Conservation (phyloP, 2,329 filamentous ascomycete species). For the Arthrinium phaeospermum region DNA sequence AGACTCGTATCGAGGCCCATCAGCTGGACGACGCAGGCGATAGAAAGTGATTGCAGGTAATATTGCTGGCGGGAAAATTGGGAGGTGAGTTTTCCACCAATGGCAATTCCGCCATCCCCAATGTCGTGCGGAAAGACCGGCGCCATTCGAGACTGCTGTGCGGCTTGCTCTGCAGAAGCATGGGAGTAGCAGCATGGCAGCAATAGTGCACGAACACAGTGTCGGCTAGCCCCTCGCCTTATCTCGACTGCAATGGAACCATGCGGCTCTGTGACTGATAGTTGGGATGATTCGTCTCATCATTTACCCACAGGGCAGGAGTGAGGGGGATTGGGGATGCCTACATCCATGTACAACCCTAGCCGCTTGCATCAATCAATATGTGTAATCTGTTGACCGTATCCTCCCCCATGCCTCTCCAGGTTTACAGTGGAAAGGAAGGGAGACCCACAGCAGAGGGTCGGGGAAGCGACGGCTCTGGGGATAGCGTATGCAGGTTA, state of each 20-base stretch:
- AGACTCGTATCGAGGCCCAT: not conserved
- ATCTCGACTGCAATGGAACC: slow-evolving; percentile 3
- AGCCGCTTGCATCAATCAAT: not conserved
- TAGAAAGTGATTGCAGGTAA: not conserved
- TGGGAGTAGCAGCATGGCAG: not conserved
- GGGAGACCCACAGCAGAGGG: not conserved
- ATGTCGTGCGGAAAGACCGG: not conserved
- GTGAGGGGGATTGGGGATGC: not conserved
- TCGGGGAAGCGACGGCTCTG: not conserved
- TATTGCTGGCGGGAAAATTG: not conserved
- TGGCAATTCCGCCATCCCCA: slow-evolving; percentile 20
- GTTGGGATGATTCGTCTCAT: not conserved
- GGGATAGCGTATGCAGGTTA: not conserved
- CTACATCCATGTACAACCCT: not conserved
- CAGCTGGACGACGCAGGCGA: not conserved
- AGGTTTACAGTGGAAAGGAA: slow-evolving; percentile 1
- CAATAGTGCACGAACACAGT: not conserved
- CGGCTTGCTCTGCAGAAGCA: not conserved
- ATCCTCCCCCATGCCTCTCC: not conserved
- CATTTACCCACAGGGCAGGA: not conserved
- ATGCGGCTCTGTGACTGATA: not conserved
- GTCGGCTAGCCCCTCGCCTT: slow-evolving; percentile 11
- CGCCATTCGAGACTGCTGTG: not conserved
- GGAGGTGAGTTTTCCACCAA: slow-evolving; percentile 25
- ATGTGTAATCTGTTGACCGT: not conserved